phyloP scores from a whole-genome alignment of 1,284 basidiomycete species.

The Serendipita sp. region DNA sequence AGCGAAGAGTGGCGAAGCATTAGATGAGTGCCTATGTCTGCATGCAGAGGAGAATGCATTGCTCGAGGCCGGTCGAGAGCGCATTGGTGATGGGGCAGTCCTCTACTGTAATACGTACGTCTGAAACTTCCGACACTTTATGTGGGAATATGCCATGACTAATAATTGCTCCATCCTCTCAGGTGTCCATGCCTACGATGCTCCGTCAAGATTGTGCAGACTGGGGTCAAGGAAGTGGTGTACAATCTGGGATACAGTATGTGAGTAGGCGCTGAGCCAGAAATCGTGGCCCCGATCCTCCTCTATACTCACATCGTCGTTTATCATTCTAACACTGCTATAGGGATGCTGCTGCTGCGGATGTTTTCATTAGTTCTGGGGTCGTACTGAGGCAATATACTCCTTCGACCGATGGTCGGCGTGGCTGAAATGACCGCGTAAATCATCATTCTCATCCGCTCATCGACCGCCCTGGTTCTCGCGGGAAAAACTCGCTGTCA shows the following conservation, averaged over 20 bases:
- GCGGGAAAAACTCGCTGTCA: neutral
- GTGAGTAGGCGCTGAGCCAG: conserved; percentile 31
- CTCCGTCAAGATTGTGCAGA: conserved; percentile 94
- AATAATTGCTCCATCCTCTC: conserved; percentile 1
- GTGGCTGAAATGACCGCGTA: neutral
- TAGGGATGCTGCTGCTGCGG: conserved; percentile 70
- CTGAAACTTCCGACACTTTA: neutral
- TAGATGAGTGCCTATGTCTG: conserved; percentile 82
- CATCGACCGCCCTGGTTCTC: neutral
- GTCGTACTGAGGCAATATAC: conserved; percentile 59
- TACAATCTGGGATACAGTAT: conserved; percentile 95
- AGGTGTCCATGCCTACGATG: conserved; percentile 96
- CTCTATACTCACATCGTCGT: conserved; percentile 1
- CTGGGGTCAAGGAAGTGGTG: conserved; percentile 83
- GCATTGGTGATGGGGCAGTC: conserved; percentile 68
- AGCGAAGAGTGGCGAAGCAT: conserved; percentile 34
- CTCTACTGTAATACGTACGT: conserved; percentile 73
- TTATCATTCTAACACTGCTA: neutral
- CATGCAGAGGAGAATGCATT: conserved; percentile 98
- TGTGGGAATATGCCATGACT: neutral
- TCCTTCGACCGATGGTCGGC: conserved; percentile 15
- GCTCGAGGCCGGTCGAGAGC: conserved; percentile 78
- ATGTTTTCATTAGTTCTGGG: conserved; percentile 62
- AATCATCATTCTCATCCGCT: neutral
- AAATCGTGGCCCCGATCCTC: neutral